Evolutionary conservation across 805 yeast genomes (phyloP), one percentile per base, ranked within the genome.

Genomic region (Hanseniaspora occidentalis): DNA sequence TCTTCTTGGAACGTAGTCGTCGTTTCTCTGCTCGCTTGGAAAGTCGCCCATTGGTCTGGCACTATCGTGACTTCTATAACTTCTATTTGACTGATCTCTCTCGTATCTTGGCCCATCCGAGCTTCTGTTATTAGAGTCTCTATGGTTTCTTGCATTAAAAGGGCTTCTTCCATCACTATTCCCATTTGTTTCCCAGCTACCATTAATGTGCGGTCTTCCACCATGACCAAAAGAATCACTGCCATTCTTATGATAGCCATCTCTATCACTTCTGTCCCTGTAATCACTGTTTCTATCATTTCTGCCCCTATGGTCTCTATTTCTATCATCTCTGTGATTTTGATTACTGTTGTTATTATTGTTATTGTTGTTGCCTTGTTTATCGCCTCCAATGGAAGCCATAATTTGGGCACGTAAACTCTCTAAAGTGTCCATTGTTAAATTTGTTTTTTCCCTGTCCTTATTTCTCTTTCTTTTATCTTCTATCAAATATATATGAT

Each of bases 51-150:
- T 36, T 26, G 47, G 51, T 14, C 49, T 43, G 23, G 51, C 52
- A 31, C 60, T 45, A 17, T 47, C 45, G 20, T 48, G 42, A 34
- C 52, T 45, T 17, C 44, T 16, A 26, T 50, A 47, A 35, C 51
- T 44, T 23, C 43, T 43, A 29, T 49, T 42, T 19, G 47, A 43
- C 10, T 38, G 36, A 27, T 44, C 45, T 38, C 47, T 40, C 24
- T 46, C 29, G 21, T 47, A 45, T 18, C 45, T 34, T 24, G 46
- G 41, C 31, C 51, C 39, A 21, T 45, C 43, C 25, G 50, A 31
- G 25, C 25, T 23, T 23, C 25, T 23, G 25, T 23, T 10, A 7
- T 10, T 23, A 7, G 10, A 7, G 25, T 23, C 25, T 35, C 46
- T 43, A n/a, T 42, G 39, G 29, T 47, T 35, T 26, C 38, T 33